Evolutionary conservation across 2,329 filamentous ascomycete genomes (phyloP).

Genomic region (Neobulgaria alba): DNA sequence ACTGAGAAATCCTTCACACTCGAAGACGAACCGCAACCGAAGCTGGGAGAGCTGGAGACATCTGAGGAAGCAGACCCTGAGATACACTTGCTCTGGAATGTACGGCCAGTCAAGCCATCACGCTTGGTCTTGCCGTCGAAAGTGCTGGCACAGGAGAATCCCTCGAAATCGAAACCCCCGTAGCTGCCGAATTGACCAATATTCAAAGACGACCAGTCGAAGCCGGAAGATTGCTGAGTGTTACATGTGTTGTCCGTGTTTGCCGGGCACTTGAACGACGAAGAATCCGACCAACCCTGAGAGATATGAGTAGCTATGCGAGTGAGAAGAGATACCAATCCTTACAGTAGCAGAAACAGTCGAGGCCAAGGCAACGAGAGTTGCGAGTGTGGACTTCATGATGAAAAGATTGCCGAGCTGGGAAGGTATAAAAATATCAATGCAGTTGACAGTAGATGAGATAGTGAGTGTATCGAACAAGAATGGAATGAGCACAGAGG

Average conservation of each 20-base stretch:
- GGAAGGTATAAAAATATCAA: constrained; percentile 28
- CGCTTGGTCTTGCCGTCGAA: constrained; percentile 43
- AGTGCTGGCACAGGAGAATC: constrained; percentile 59
- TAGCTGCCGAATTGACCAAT: constrained; percentile 56
- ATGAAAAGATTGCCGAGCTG: constrained; percentile 21
- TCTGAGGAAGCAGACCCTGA: constrained; percentile 41
- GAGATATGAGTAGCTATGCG: constrained; percentile 9
- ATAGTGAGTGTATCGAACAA: constrained; percentile 17
- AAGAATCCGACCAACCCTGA: constrained; percentile 40
- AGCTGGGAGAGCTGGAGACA: constrained; percentile 44
- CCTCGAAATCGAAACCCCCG: constrained; percentile 64
- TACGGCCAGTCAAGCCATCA: constrained; percentile 36
- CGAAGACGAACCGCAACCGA: constrained; percentile 43
- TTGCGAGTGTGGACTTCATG: constrained; percentile 17
- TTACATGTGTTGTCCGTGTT: constrained; percentile 74
- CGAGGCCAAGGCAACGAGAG: constrained; percentile 38
- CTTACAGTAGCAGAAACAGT: constrained; percentile 34
- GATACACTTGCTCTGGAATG: constrained; percentile 49
- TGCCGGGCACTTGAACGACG: constrained; percentile 55
- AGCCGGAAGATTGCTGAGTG: constrained; percentile 59
- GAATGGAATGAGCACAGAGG: constrained; percentile 32
- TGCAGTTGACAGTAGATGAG: constrained; percentile 23
- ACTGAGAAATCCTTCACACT: constrained; percentile 58
- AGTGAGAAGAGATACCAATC: constrained; percentile 10
- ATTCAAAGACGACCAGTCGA: constrained; percentile 59